phyloP scores from a whole-genome alignment of 148 eudicot genomes.

The Diospyros lotus region DNA sequence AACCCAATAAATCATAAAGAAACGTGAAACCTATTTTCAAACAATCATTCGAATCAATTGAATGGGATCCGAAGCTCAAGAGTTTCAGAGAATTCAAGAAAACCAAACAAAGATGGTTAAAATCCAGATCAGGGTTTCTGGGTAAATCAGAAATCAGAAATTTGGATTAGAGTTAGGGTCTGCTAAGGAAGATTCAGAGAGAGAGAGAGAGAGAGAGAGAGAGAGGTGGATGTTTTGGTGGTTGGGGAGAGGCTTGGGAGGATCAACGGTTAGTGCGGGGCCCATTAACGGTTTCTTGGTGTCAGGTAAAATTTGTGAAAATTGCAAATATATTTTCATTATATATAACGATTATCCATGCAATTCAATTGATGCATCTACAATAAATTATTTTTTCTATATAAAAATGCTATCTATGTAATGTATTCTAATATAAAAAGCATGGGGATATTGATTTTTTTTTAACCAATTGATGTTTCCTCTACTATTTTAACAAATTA shows the following conservation, averaged over 20 bases:
- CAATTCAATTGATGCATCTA: too few relatives aligned
- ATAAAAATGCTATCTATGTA: too few relatives aligned
- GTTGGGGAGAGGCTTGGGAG: not conserved
- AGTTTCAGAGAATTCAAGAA: not conserved
- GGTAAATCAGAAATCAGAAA: not conserved
- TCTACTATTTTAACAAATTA: too few relatives aligned
- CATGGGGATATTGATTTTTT: too few relatives aligned
- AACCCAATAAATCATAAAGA: not conserved
- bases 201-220: not conserved
- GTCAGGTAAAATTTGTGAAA: not conserved
- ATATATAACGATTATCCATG: too few relatives aligned
- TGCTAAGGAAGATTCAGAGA: slow-evolving; percentile 1
- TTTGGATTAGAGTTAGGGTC: slow-evolving; percentile 1
- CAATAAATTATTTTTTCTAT: too few relatives aligned
- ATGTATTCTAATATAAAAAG: too few relatives aligned
- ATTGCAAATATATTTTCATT: too few relatives aligned
- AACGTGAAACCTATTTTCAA: not conserved
- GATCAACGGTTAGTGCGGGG: slow-evolving; percentile 6
- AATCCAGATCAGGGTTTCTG: not conserved
- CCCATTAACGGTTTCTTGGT: slow-evolving; percentile 11
- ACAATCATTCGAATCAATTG: not conserved
- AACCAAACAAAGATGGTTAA: not conserved
- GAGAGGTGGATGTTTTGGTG: not conserved
- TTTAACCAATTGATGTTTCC: too few relatives aligned
- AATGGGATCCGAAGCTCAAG: not conserved